These are phyloP conservation scores for Cryptomeria japonica DNA, from an alignment of 75 land plant genomes.

Conservation along the genomic window DNA sequence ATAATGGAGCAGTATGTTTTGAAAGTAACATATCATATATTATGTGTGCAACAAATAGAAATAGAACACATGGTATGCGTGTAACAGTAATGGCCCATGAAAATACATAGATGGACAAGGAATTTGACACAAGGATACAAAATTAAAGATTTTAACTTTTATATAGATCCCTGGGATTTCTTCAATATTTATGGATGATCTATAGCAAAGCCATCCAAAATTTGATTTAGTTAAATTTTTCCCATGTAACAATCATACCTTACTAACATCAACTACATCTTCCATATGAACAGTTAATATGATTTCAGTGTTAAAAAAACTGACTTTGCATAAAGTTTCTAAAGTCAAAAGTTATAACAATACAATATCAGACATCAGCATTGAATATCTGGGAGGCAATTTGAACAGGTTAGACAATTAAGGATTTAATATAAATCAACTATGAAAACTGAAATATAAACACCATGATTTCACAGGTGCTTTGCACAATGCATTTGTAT, in stretches of 20 bases:
- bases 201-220: background rate
- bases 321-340: background rate
- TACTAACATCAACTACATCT: background rate
- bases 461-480: background rate
- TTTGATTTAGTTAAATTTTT: background rate
- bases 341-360: background rate
- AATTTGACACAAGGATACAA: background rate
- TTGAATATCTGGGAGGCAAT: background rate
- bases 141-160: background rate
- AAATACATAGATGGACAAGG: background rate
- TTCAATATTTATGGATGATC: background rate
- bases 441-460: background rate
- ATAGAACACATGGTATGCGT: background rate
- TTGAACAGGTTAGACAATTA: background rate
- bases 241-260: background rate
- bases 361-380: background rate
- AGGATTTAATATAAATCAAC: background rate
- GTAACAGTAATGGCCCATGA: background rate
- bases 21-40: background rate
- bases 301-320: background rate
- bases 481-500: background rate
- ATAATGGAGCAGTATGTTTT: background rate
- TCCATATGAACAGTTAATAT: background rate
- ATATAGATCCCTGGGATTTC: background rate
- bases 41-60: background rate